phyloP scores from a whole-genome alignment of 352 stramenopile genomes.

The Pythium coloratum region DNA sequence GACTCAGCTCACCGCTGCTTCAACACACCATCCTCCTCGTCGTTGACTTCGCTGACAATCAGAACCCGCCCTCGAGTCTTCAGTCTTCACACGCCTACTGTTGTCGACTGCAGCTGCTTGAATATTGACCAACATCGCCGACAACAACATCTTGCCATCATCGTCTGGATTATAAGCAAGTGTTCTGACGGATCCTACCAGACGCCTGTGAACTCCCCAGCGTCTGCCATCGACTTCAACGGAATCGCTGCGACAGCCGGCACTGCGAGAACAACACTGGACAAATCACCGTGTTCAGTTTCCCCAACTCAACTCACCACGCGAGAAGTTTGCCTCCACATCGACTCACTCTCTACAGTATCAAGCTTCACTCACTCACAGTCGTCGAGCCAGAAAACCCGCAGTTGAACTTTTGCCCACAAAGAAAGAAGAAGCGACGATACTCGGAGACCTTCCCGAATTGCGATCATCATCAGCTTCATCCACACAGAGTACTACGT shows the following conservation, averaged over 20 bases:
- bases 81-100: not conserved
- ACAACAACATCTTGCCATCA: not conserved
- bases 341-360: not conserved
- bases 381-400: too few relatives aligned
- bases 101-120: not conserved
- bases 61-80: not conserved
- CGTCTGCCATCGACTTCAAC: not conserved
- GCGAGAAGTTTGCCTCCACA: too few relatives aligned
- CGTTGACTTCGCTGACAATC: not conserved
- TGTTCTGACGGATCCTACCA: not conserved
- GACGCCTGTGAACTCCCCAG: not conserved
- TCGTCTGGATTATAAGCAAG: not conserved
- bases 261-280: not conserved
- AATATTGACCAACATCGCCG: not conserved
- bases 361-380: not conserved
- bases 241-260: slow-evolving; percentile 2
- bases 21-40: not conserved
- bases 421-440: not conserved
- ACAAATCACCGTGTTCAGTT: not conserved
- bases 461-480: not conserved
- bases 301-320: too few relatives aligned
- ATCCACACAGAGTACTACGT: not conserved
- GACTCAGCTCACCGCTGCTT: not conserved
- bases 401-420: not conserved
- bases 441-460: not conserved